Evolutionary conservation across 2,329 filamentous ascomycete genomes (phyloP).

Genomic region (Penicillium nordicum): DNA sequence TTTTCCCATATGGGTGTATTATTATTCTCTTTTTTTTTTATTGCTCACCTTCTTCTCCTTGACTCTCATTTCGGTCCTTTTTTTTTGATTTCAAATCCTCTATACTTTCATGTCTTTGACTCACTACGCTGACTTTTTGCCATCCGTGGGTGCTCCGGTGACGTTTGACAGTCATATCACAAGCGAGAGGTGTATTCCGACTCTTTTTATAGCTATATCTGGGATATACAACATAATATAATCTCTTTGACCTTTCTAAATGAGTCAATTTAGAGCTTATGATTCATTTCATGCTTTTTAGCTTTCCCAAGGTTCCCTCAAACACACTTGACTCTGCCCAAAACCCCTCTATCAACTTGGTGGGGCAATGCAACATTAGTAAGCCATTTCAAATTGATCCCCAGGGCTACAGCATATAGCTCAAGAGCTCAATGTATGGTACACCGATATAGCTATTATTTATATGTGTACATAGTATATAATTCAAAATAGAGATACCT

Average conservation of each 20-base stretch:
- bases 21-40: not conserved
- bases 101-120: not conserved
- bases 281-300: not conserved
- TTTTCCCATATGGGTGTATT: not conserved
- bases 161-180: not conserved
- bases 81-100: constrained; percentile 8
- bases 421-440: not conserved
- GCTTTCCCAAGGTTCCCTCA: not conserved
- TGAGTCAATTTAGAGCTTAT: not conserved
- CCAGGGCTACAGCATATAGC: not conserved
- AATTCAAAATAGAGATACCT: not conserved
- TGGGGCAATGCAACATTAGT: constrained; percentile 1
- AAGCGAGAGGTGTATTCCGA: not conserved
- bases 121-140: not conserved
- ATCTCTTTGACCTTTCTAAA: not conserved
- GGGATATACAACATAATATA: too few relatives aligned
- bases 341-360: constrained; percentile 3
- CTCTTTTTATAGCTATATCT: not conserved
- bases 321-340: not conserved
- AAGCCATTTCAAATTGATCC: not conserved
- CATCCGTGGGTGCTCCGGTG: constrained; percentile 5
- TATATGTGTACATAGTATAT: too few relatives aligned
- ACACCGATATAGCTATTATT: too few relatives aligned
- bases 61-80: not conserved
- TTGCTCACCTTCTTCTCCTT: not conserved